A percentile compares a stretch with the other conserved stretches of the same genome.
Conservation (phyloP, 2,329 filamentous ascomycete genomes). For the Tolypocladium pustulatum region DNA sequence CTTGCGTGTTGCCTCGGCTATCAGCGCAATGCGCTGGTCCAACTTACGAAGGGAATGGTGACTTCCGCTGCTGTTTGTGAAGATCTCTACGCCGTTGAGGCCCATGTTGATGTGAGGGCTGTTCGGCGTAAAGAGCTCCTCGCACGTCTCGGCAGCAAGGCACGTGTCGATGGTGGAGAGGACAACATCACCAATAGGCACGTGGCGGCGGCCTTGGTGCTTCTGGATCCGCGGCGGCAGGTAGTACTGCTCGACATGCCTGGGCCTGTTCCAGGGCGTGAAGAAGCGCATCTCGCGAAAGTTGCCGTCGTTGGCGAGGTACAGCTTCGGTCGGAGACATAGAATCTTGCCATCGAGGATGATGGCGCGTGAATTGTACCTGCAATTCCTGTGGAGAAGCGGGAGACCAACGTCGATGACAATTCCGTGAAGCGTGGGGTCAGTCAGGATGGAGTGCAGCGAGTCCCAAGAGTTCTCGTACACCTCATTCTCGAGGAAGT, state of each 20-base stretch:
- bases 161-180: not conserved
- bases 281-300: slow-evolving; percentile 3
- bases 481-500: not conserved
- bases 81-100: not conserved
- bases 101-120: not conserved
- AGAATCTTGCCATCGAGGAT: not conserved
- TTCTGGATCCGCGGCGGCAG: not conserved
- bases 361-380: not conserved
- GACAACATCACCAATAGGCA: not conserved
- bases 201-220: not conserved
- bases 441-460: not conserved
- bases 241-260: not conserved
- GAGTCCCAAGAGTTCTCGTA: not conserved
- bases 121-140: not conserved
- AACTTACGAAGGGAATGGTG: not conserved
- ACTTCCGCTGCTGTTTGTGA: not conserved
- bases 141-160: not conserved
- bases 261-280: slow-evolving; percentile 1
- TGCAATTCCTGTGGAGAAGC: not conserved
- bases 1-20: not conserved
- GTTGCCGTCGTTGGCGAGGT: slow-evolving; percentile 2
- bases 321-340: not conserved
- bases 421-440: not conserved
- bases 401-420: not conserved
- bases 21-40: not conserved